Conservation (phyloP, 495 filamentous ascomycete genomes). For the Talaromyces borbonicus region DNA sequence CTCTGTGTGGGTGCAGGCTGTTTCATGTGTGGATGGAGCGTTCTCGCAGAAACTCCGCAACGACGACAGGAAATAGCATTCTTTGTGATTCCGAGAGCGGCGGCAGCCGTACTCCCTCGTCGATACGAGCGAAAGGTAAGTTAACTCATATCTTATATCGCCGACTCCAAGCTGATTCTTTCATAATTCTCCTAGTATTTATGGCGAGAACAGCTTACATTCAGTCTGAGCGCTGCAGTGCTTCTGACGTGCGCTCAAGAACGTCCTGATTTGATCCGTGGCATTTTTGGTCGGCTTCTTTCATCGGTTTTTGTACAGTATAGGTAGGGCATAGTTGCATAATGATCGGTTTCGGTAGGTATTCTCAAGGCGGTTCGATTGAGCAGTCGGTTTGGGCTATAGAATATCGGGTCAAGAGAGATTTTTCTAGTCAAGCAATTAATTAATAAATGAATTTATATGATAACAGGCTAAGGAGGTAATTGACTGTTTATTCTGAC, state of each 20-base stretch:
- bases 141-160: neutral
- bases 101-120: constrained; percentile 67
- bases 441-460: too few relatives aligned
- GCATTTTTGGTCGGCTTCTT: constrained; percentile 48
- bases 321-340: neutral
- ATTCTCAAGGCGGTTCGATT: neutral
- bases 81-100: constrained; percentile 78
- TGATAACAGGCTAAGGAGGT: too few relatives aligned
- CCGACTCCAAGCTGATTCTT: neutral
- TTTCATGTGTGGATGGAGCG: constrained; percentile 75
- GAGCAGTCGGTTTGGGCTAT: too few relatives aligned
- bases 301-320: constrained; percentile 4
- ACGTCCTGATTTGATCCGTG: constrained; percentile 55
- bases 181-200: constrained; percentile 41
- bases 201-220: constrained; percentile 66
- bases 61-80: constrained; percentile 70
- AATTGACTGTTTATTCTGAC: too few relatives aligned
- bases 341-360: neutral
- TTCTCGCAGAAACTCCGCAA: constrained; percentile 59
- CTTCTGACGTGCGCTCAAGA: constrained; percentile 65
- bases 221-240: constrained; percentile 64
- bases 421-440: too few relatives aligned
- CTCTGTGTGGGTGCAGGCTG: constrained; percentile 69
- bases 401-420: too few relatives aligned
- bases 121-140: constrained; percentile 55